These are phyloP conservation scores for Aspergillus luchuensis DNA, from an alignment of 2,329 filamentous ascomycete species.

Conservation along the genomic window DNA sequence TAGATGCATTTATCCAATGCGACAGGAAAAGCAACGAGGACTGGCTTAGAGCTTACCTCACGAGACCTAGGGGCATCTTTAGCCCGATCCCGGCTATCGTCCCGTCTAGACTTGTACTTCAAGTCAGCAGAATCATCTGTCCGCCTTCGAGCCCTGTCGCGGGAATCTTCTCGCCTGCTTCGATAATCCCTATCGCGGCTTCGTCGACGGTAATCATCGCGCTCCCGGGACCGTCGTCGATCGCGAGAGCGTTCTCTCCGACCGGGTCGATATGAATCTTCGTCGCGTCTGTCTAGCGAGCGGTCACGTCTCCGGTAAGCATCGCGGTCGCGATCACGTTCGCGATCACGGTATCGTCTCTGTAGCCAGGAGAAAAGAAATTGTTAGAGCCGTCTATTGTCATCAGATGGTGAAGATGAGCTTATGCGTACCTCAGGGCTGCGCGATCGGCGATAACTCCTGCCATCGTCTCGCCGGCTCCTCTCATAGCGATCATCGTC, in stretches of 20 bases:
- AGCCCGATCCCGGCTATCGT: constrained; percentile 62
- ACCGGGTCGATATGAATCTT: constrained; percentile 63
- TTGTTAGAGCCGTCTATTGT: constrained; percentile 15
- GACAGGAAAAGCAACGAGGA: constrained; percentile 30
- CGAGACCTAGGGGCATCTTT: constrained; percentile 54
- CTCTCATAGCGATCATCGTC: constrained; percentile 57
- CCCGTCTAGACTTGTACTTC: constrained; percentile 65
- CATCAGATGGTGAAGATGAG: not conserved
- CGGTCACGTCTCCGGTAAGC: constrained; percentile 68
- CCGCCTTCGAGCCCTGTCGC: constrained; percentile 64
- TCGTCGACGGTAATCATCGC: constrained; percentile 59
- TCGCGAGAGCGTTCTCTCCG: constrained; percentile 66
- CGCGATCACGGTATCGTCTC: constrained; percentile 55
- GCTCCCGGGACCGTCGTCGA: constrained; percentile 61
- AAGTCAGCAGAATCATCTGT: constrained; percentile 73
- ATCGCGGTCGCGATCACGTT: constrained; percentile 59
- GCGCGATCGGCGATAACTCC: constrained; percentile 49
- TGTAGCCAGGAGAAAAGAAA: constrained; percentile 32
- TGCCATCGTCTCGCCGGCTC: constrained; percentile 54
- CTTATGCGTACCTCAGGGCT: constrained; percentile 50
- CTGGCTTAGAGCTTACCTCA: constrained; percentile 52
- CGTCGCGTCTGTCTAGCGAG: constrained; percentile 58
- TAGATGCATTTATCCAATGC: not conserved
- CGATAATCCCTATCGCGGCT: constrained; percentile 71
- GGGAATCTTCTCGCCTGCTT: constrained; percentile 71